Evolutionary conservation across 257 asterid species (phyloP), one percentile per base, ranked within the genome.

Genomic region (Eustoma russellianum): DNA sequence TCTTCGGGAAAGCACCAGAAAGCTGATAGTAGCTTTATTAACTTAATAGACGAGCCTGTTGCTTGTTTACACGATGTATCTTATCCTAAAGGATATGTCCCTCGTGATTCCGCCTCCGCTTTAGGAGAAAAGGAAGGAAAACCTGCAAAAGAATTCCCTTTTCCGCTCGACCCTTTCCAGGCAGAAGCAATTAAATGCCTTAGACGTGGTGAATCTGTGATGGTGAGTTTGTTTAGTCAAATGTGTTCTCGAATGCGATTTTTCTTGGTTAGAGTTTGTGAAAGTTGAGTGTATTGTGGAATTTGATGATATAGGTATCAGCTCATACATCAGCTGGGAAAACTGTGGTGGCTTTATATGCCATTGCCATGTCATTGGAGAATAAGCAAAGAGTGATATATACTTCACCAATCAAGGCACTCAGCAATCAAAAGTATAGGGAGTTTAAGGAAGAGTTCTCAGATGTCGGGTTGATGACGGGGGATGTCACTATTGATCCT

Each of bases 391-490:
- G 96, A 5, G 98, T 86, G 48, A 83, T 90, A 63, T 86, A 90
- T 57, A 90, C 98, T 60, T 90, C 96, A 46, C 98, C 96, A 0
- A 86, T 90, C 50, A 90, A 90, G 76, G 98, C 98, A 17, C 93
- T 92, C 48, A 92, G 98, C 65, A 92, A 92, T 70, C 97, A 88
- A 68, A 92, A 92, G 68, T 92, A 80, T 62, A 85, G 97, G 65
- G 98, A 92, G 86, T 87, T 91, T 75, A 87, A 92, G 60, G 94
- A 92, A 69, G 97, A 92, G 81, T 88, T 85, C 73, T 92, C 97
- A 10, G 98, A 92, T 65, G 98, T 92, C 58, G 97, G 98, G 43
- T 72, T 92, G 81, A 88, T 92, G 98, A 92, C 98, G 19, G 98
- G 98, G 54, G 98, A 92, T 81, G 94, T 87, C 53, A 88, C 98